phyloP scores from a whole-genome alignment of 441 rosid species.

The Eruca vesicaria region DNA sequence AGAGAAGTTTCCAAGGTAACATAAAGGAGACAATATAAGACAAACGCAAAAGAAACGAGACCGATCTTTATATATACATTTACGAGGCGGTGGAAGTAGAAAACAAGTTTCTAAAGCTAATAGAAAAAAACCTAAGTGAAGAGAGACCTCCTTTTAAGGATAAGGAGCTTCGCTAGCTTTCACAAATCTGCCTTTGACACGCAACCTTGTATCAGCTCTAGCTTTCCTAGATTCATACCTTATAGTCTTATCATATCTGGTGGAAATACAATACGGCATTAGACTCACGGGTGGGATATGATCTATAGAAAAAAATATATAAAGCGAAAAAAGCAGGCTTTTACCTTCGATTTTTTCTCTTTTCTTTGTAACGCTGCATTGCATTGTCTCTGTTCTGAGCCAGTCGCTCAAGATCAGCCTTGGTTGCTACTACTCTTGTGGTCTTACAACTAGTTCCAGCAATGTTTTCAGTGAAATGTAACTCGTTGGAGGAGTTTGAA shows the following conservation, averaged over 20 bases:
- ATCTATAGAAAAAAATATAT: neutral
- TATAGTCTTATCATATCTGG: slow-evolving; percentile 86
- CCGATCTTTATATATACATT: neutral
- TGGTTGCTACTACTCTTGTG: slow-evolving; percentile 38
- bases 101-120: slow-evolving; percentile 11
- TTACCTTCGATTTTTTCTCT: slow-evolving; percentile 81
- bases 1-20: neutral
- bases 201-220: slow-evolving; percentile 86
- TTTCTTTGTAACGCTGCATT: slow-evolving; percentile 93
- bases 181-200: slow-evolving; percentile 92
- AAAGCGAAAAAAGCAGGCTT: neutral
- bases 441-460: slow-evolving; percentile 38
- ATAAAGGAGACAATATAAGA: neutral
- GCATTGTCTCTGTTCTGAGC: slow-evolving; percentile 82
- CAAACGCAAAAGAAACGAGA: neutral
- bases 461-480: slow-evolving; percentile 43
- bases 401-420: slow-evolving; percentile 57
- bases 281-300: neutral
- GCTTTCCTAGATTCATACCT: slow-evolving; percentile 95
- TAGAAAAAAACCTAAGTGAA: neutral
- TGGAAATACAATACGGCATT: neutral
- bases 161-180: slow-evolving; percentile 57
- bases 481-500: slow-evolving; percentile 34
- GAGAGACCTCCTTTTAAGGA: slow-evolving; percentile 11
- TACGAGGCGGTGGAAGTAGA: neutral